Base-by-base conservation (phyloP, 192 early-diverging fungal genomes). In the Coemansia sp. region DNA sequence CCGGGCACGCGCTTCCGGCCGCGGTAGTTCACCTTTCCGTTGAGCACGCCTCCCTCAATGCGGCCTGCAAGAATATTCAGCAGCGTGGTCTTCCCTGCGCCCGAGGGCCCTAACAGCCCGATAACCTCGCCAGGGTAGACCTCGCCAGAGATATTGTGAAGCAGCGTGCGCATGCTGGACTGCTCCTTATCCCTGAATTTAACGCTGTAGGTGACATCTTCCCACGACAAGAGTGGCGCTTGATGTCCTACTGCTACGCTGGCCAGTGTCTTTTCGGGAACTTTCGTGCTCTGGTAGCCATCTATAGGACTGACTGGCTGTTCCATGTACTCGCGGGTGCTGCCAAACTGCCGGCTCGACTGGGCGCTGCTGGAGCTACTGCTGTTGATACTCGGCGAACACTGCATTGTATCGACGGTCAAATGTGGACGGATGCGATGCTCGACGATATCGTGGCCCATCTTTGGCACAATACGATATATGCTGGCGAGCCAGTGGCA, bases 61-160 rank as follows among this genome's bases (percentile, higher is more conserved):
- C 94, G 76, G 5, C 86, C 81, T 0, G 95, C 94, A 21, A 97
- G 82, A 63, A 97, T 93, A 69, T 97, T 93, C 41, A 97, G 76
- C 52, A 95, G 78, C 27, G 89, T 94, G 12, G 95, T 94, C 70
- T 97, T 97, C 10, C 95, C 95, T 0, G 95, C 95, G 5, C 93
- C 93, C 21, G 92, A 93, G 9, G 89, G 90, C 7, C 94, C 95
- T 85, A 97, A 90, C 31, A 97, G 92, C 12, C 94, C 95, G 85
- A 94, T 87, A 7, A 98, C 86, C 62, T 96, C 84, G 49, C 95
- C 95, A 0, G 94, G 89, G 18, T 84, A 76, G 6, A 92, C 92
- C 19, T 87, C 67, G 27, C 95, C 95, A 23, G 83, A 83, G 4
- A 95, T 86, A 10, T 82, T 82, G 18, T 90, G 76, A 26, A 94